phyloP scores from a whole-genome alignment of 179 eudicot genomes.

The Amaranthus tricolor region DNA sequence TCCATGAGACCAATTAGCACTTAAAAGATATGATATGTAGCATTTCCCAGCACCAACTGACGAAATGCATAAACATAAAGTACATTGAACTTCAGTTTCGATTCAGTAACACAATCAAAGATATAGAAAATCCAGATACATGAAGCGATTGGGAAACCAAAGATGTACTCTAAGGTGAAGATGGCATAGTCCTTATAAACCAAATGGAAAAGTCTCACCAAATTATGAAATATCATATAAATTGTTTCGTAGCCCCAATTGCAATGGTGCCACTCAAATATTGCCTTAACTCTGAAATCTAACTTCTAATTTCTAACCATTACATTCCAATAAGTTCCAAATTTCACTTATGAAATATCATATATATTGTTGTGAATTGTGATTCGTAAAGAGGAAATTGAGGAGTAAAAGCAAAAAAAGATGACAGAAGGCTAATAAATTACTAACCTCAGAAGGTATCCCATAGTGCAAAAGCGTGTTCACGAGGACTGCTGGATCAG shows the following conservation, averaged over 20 bases:
- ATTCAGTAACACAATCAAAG: background rate
- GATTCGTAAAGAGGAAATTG: background rate
- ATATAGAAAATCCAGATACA: background rate
- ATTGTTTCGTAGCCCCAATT: background rate
- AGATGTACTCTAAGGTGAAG: background rate
- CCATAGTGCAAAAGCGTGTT: slow-evolving; percentile 30
- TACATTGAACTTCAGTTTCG: background rate
- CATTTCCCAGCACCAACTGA: background rate
- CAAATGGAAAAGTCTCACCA: background rate
- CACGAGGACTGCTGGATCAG: slow-evolving; percentile 24
- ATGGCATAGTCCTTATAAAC: background rate
- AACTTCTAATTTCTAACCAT: too few relatives aligned
- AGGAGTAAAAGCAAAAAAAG: background rate
- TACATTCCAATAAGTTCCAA: too few relatives aligned
- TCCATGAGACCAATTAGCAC: background rate
- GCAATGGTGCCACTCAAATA: background rate
- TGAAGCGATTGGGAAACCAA: background rate
- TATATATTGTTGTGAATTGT: too few relatives aligned
- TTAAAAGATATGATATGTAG: background rate
- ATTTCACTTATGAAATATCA: too few relatives aligned
- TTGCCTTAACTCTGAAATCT: background rate
- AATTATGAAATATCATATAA: background rate
- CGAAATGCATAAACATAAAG: too few relatives aligned
- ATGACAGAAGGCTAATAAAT: background rate
- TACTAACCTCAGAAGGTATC: slow-evolving; percentile 18